Percentiles rank a stretch among this genome's conserved stretches.
Conservation (phyloP, 805 yeast species). For the Starmerella bombi region DNA sequence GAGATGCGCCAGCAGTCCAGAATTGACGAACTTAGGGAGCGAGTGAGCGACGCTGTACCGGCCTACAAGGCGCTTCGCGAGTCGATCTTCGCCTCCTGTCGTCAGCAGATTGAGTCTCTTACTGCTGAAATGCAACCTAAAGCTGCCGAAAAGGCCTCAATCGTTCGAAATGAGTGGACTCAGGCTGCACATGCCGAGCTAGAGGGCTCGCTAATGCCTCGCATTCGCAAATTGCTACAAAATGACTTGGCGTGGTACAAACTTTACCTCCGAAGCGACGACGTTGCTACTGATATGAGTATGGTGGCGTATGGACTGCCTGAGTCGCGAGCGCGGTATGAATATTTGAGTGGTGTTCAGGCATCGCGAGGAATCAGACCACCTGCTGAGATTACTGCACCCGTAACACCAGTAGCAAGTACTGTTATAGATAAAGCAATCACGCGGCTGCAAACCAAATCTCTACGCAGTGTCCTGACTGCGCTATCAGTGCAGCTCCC, state of each 20-base stretch:
- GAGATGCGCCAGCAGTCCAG: constrained; percentile 19
- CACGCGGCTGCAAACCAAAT: constrained; percentile 24
- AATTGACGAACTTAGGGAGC: constrained; percentile 18
- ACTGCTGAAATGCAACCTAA: constrained; percentile 2
- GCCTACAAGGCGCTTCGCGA: constrained; percentile 14
- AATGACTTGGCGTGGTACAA: constrained; percentile 28
- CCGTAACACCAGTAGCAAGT: not conserved
- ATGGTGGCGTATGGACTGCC: constrained; percentile 23
- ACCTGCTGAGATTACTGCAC: not conserved
- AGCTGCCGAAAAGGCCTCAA: constrained; percentile 8
- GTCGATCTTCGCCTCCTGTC: constrained; percentile 24
- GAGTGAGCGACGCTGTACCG: constrained; percentile 12
- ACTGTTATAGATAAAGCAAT: not conserved
- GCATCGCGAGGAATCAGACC: constrained; percentile 5
- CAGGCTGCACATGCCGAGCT: constrained; percentile 30
- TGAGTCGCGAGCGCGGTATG: constrained; percentile 21
- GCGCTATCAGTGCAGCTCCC: constrained; percentile 29
- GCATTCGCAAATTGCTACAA: constrained; percentile 17
- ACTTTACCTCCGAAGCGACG: constrained; percentile 28
- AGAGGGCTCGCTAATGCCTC: constrained; percentile 24
- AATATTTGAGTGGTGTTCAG: constrained; percentile 26
- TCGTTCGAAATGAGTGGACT: constrained; percentile 26
- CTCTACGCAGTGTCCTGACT: constrained; percentile 22
- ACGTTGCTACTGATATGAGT: constrained; percentile 23
- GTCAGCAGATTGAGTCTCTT: constrained; percentile 17